phyloP scores from a whole-genome alignment of 2,329 filamentous ascomycete species.

The Phoma herbarum region DNA sequence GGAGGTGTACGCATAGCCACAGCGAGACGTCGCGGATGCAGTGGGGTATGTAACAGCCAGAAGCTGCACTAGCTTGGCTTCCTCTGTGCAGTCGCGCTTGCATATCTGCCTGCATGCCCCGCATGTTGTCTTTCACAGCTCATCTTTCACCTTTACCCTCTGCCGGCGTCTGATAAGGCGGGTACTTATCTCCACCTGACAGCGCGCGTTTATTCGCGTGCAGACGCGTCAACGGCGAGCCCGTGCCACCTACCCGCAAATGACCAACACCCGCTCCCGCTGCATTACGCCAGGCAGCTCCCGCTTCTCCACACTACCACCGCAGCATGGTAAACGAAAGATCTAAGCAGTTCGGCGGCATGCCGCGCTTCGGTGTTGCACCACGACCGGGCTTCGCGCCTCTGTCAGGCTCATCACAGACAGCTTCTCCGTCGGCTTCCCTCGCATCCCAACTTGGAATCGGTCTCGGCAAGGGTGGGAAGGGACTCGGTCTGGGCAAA shows the following conservation, averaged over 20 bases:
- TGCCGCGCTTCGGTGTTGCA: constrained; percentile 19
- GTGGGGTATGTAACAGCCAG: neutral
- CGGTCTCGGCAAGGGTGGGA: constrained; percentile 31
- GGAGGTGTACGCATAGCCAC: neutral
- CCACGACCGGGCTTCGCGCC: constrained; percentile 11
- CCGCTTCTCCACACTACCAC: constrained; percentile 6
- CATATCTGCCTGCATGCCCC: neutral
- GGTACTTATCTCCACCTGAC: constrained; percentile 25
- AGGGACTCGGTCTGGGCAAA: constrained; percentile 31
- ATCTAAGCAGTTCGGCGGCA: constrained; percentile 16
- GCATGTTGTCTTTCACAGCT: neutral
- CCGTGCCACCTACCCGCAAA: neutral
- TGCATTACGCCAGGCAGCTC: constrained; percentile 1
- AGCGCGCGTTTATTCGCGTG: constrained; percentile 11
- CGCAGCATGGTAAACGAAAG: constrained; percentile 13
- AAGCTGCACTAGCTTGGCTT: neutral
- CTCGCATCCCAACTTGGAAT: constrained; percentile 28
- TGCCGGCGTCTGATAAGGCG: constrained; percentile 5
- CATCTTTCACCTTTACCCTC: neutral
- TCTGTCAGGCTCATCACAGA: neutral
- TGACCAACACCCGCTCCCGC: neutral
- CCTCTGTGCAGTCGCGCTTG: neutral
- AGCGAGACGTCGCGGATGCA: constrained; percentile 5
- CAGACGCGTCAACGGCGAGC: constrained; percentile 20
- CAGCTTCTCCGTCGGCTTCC: constrained; percentile 9